These are phyloP conservation scores for Phenoliferia sp. DNA, from an alignment of 1,284 basidiomycete genomes.

Conservation along the genomic window DNA sequence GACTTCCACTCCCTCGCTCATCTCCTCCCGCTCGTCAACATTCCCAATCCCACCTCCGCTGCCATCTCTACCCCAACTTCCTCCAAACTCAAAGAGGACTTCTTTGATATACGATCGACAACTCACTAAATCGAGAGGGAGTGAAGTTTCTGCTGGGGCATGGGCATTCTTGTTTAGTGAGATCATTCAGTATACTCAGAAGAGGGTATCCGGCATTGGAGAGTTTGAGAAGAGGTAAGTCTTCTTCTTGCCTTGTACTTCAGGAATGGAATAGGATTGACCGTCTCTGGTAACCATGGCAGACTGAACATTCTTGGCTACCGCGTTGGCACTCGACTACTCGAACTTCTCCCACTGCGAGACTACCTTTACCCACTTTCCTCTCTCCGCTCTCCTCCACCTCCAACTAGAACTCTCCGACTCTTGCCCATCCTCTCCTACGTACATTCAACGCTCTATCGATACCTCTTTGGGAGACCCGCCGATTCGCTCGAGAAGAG, in stretches of 20 bases:
- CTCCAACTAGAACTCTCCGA: constrained; percentile 77
- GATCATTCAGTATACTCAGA: constrained; percentile 90
- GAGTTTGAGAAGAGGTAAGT: constrained; percentile 65
- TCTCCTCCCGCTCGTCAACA: constrained; percentile 8
- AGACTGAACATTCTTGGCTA: constrained; percentile 87
- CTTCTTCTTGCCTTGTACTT: not conserved
- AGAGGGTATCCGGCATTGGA: constrained; percentile 84
- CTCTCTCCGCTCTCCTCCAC: constrained; percentile 33
- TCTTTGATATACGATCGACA: constrained; percentile 69
- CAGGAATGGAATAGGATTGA: not conserved
- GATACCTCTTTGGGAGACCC: constrained; percentile 83
- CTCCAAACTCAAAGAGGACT: constrained; percentile 6
- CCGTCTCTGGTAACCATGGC: not conserved
- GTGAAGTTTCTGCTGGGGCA: constrained; percentile 74
- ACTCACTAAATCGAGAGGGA: constrained; percentile 71
- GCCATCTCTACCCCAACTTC: not conserved
- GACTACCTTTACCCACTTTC: constrained; percentile 31
- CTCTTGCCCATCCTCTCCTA: constrained; percentile 84
- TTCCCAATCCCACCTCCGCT: constrained; percentile 2
- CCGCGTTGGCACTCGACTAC: constrained; percentile 73
- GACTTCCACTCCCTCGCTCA: not conserved
- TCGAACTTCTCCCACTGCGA: constrained; percentile 54
- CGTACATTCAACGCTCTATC: constrained; percentile 90
- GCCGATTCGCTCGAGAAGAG: constrained; percentile 94
- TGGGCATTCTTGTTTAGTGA: constrained; percentile 88